phyloP scores from a whole-genome alignment of 2,329 filamentous ascomycete genomes.

The Acephala macrosclerotiorum region DNA sequence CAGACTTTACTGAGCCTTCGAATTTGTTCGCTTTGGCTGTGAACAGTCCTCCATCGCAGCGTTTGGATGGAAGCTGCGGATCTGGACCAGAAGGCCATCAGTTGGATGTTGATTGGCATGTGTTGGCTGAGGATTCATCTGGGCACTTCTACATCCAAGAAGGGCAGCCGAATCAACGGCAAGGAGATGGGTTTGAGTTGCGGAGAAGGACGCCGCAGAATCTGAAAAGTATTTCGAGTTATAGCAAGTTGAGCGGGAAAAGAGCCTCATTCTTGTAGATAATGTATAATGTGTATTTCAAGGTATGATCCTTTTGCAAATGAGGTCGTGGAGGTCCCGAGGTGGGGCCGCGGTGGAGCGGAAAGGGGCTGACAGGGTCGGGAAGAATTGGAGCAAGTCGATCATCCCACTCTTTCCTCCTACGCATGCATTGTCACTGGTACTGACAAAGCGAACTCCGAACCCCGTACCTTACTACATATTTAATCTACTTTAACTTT shows the following conservation, averaged over 20 bases:
- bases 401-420: background rate
- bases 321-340: background rate
- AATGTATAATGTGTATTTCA: background rate
- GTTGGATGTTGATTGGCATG: slow-evolving; percentile 49
- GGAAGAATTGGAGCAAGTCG: background rate
- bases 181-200: slow-evolving; percentile 25
- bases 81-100: slow-evolving; percentile 53
- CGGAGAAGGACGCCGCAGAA: slow-evolving; percentile 16
- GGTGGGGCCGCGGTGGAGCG: background rate
- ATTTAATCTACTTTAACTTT: background rate
- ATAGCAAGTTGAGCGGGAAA: slow-evolving; percentile 34
- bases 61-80: slow-evolving; percentile 63
- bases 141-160: slow-evolving; percentile 62
- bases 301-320: no score
- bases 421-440: no score
- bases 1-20: slow-evolving; percentile 80
- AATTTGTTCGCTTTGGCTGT: slow-evolving; percentile 78
- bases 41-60: slow-evolving; percentile 63
- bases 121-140: slow-evolving; percentile 53
- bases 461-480: background rate
- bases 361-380: background rate
- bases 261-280: slow-evolving; percentile 33
- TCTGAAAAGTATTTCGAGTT: slow-evolving; percentile 30
- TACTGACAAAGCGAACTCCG: background rate
- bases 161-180: slow-evolving; percentile 37